Evolutionary conservation across 2,329 filamentous ascomycete species (phyloP), one percentile per base, ranked within the genome.

Genomic region (Penicillium sp.): DNA sequence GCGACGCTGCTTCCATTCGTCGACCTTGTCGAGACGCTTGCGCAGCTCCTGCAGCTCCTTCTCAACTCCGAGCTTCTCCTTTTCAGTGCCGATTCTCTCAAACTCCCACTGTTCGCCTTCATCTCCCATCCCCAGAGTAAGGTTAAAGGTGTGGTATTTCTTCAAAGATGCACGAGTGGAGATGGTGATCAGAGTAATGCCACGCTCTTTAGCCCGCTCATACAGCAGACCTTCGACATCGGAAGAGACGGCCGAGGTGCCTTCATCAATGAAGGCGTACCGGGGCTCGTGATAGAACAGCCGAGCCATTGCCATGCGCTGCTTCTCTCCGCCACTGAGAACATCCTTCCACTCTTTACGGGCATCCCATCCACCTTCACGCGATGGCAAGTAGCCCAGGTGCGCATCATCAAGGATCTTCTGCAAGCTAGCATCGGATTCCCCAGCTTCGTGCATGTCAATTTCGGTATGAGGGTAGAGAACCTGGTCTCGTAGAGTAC

Each of bases 341-440:
- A 99, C 90, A 62, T 97, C 92, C 74, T 97, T 96, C 94, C 94
- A 99, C 68, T 96, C 92, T 73, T 99, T 97, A 50, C 90, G 83
- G 4, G 90, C 94, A 67, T 99, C 90, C 91, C 91, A 97, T 13
- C 94, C 94, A 35, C 94, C 94, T 77, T 99, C 94, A 14, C 94
- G 85, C 44, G 92, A 85, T 1, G 90, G 89, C 0, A 99, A 81
- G 70, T 99, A 97, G 4, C 91, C 92, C 0, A 99, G 80, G 50
- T 84, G 84, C 0, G 92, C 92, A 46, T 89, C 88, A 50, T 96
- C 89, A 3, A 99, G 81, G 2, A 95, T 83, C 24, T 79, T 79
- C 66, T 87, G 83, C 18, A 99, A 80, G 59, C 95, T 89, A 28
- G 83, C 78, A 68, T 99, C 94, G 2, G 82, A 84, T 62, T 87